Conservation (phyloP, 78 protist genomes). For the Monocercomonoides exilis region DNA sequence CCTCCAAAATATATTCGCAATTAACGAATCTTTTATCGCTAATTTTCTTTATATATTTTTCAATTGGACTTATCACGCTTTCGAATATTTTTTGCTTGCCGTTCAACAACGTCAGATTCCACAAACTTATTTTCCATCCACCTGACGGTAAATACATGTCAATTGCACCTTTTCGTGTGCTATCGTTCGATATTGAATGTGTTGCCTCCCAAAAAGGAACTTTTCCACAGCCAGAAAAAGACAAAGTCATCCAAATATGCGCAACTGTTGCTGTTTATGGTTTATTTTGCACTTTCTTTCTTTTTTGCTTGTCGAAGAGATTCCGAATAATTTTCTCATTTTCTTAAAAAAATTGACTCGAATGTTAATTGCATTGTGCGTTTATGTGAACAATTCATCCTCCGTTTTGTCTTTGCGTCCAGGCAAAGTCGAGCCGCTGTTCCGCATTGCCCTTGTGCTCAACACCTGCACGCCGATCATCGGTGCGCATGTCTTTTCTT, state of each 20-base stretch:
- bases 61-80: too few relatives aligned
- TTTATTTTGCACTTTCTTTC: not conserved
- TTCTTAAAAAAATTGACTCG: too few relatives aligned
- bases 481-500: slow-evolving; percentile 76
- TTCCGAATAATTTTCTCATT: too few relatives aligned
- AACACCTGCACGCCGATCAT: slow-evolving; percentile 74
- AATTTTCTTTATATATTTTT: too few relatives aligned
- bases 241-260: slow-evolving; percentile 97
- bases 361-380: too few relatives aligned
- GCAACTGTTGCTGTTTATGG: slow-evolving; percentile 43
- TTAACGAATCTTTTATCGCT: too few relatives aligned
- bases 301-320: too few relatives aligned
- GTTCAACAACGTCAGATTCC: not conserved
- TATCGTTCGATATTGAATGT: slow-evolving; percentile 96
- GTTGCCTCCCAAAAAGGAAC: slow-evolving; percentile 79
- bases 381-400: too few relatives aligned
- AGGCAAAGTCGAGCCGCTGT: not conserved
- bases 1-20: too few relatives aligned
- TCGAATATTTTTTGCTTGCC: not conserved
- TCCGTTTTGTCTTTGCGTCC: not conserved
- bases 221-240: slow-evolving; percentile 94
- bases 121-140: slow-evolving; percentile 24
- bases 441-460: slow-evolving; percentile 57
- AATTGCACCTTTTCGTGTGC: slow-evolving; percentile 90
- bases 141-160: slow-evolving; percentile 57